Percentiles rank a stretch among this genome's conserved stretches.
phyloP scores from a whole-genome alignment of 179 eudicot species.

The Drosera spatulata region DNA sequence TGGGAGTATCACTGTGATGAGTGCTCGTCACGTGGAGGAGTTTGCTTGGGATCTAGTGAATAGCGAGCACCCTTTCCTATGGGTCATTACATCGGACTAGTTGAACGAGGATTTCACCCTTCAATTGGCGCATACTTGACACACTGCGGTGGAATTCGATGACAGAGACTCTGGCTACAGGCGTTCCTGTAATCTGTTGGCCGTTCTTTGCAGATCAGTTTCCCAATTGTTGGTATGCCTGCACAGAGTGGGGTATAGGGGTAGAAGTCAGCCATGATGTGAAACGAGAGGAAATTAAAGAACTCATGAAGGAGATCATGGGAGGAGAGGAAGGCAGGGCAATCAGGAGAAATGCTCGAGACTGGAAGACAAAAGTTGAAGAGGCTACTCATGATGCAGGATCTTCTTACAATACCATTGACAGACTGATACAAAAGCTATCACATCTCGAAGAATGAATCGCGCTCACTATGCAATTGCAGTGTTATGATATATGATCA shows the following conservation, averaged over 20 bases:
- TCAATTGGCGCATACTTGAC: constrained; percentile 1
- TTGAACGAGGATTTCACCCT: constrained; percentile 5
- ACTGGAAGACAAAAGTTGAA: constrained; percentile 25
- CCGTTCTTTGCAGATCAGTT: constrained; percentile 52
- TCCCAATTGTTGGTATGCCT: constrained; percentile 29
- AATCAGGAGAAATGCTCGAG: constrained; percentile 21
- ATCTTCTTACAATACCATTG: constrained; percentile 18
- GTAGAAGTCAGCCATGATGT: constrained; percentile 34
- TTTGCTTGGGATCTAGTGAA: constrained; percentile 29
- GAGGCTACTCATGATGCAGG: constrained; percentile 24
- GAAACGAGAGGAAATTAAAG: constrained; percentile 22
- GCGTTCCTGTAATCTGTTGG: constrained; percentile 48
- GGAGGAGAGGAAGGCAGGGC: constrained; percentile 30
- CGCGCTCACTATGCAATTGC: too few species aligned
- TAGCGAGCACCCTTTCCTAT: constrained; percentile 16
- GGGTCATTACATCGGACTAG: constrained; percentile 18
- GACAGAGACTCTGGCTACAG: constrained; percentile 23
- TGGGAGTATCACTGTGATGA: constrained; percentile 20
- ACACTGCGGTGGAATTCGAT: constrained; percentile 40
- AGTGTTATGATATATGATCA: too few species aligned
- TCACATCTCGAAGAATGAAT: too few species aligned
- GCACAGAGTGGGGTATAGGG: constrained; percentile 32
- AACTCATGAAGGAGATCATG: constrained; percentile 31
- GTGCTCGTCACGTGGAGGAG: constrained; percentile 14
- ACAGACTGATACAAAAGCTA: constrained; percentile 5